Base-by-base conservation (phyloP, 83 land plant species). In the Picea engelmannii region DNA sequence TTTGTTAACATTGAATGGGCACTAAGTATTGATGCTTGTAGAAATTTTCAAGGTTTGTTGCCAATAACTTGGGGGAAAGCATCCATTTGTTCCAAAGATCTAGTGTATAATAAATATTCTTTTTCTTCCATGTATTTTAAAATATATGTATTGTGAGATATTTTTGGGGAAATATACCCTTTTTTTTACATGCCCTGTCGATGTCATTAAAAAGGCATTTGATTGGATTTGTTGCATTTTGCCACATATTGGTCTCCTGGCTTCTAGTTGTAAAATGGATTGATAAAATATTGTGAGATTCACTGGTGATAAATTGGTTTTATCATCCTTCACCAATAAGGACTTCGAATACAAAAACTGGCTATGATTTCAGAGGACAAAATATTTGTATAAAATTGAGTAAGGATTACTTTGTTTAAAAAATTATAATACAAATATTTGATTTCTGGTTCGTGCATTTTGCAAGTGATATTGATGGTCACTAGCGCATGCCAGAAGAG, bases 51-150 rank as follows among this genome's bases (percentile, higher is more conserved):
- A 42, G 47, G 47, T 42, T 42, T 42, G 47, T 42, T 42, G 47
- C 47, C 6, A 7, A 42, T 42, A 42, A 42, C 5, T 42, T 6
- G 47, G 47, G n/a, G 76, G 52, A 25, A 71, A 71, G 24, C 76
- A 73, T n/a, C 76, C 52, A 47, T 73, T 73, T 38, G 25, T 49
- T 49, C 13, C 47, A n/a, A 4, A 44, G 47, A 25, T 44, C 55
- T 73, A 73, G 47, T 73, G 76, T 73, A 73, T 73, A 73, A 6
- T 73, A 47, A 44, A 42, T 73, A 73, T 73, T 73, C 76, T 73
- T 73, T 73, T 73, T 58, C 55, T 73, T 58, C 23, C 25, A 73
- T 73, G 76, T 73, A 21, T 44, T 73, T 73, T 6, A 20, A 17
- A 73, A 47, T n/a, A 49, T 49, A 73, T 73, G 55, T 73, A 9